A percentile compares a stretch with the other conserved stretches of the same genome.
Conservation (phyloP, 169 alveolate species). For the Babesia bovis region DNA sequence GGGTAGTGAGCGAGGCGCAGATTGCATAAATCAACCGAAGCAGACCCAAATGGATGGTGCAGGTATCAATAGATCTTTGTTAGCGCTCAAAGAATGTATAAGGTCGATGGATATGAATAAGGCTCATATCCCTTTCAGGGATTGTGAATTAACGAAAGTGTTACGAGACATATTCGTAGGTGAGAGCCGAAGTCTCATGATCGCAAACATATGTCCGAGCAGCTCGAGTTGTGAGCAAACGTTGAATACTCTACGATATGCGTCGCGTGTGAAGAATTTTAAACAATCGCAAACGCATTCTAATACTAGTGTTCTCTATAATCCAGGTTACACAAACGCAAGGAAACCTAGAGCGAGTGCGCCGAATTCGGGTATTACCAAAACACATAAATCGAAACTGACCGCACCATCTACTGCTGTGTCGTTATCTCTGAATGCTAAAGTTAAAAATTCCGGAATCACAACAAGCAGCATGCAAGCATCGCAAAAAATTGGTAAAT, state of each 20-base stretch:
- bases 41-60: slow-evolving; percentile 98
- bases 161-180: slow-evolving; percentile 95
- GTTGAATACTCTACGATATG: slow-evolving; percentile 95
- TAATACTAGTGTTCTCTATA: slow-evolving; percentile 23
- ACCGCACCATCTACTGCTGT: background rate
- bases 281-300: slow-evolving; percentile 69
- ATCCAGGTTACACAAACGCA: slow-evolving; percentile 15
- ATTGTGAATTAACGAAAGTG: slow-evolving; percentile 93
- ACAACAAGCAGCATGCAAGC: background rate
- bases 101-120: slow-evolving; percentile 98
- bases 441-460: background rate
- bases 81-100: slow-evolving; percentile 98
- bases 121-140: slow-evolving; percentile 98
- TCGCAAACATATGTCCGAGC: slow-evolving; percentile 97
- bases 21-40: slow-evolving; percentile 92
- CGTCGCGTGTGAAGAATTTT: slow-evolving; percentile 95
- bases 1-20: slow-evolving; percentile 99
- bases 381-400: background rate
- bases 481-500: slow-evolving; percentile 17
- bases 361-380: background rate
- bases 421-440: slow-evolving; percentile 18
- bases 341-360: background rate
- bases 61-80: slow-evolving; percentile 96
- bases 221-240: slow-evolving; percentile 96
- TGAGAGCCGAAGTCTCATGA: slow-evolving; percentile 95